Evolutionary conservation across 768 basidiomycete species (phyloP), one percentile per base, ranked within the genome.

Genomic region (Trametes sanguinea): DNA sequence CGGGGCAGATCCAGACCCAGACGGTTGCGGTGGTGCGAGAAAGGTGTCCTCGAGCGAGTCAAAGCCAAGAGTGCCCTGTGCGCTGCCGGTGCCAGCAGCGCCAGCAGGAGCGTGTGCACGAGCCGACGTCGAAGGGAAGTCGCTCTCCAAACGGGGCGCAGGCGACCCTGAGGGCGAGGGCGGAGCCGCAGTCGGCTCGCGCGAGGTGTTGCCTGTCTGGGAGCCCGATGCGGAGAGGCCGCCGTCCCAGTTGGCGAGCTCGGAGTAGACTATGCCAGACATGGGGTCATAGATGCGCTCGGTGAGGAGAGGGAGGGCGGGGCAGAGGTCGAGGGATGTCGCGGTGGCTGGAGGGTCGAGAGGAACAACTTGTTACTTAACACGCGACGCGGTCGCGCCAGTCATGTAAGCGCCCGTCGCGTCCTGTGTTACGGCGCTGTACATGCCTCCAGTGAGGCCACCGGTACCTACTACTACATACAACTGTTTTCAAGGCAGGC

Each of bases 211-310:
- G 51, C 43, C 44, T 7, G 48, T 48, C 48, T 44, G 60, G 39
- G 57, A 51, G 10, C 57, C 57, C 22, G 61, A 58, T 3, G 46
- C 56, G 33, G 57, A 53, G 11, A 60, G 58, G 16, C 57, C 32
- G 60, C 66, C 66, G 54, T 67, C 63, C 66, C 66, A 67, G 46
- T 67, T 67, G 6, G 66, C 62, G 46, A 67, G 63, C 37, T 52
- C 53, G 22, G 66, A 67, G 57, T 55, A 67, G 2, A 33, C 42
- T 33, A 51, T 9, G 30, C 50, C 57, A 37, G 63, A 46, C 63
- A 64, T 64, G 43, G 33, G 11, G 8, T 16, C 57, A 58, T 55
- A 40, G 30, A 56, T 47, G 39, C 33, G 4, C 14, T 17, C 16
- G 8, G 45, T 32, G 35, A 52, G 3, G 54, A 32, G 27, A 9